phyloP scores from a whole-genome alignment of 2,329 filamentous ascomycete genomes.

The Trichophyton simii region DNA sequence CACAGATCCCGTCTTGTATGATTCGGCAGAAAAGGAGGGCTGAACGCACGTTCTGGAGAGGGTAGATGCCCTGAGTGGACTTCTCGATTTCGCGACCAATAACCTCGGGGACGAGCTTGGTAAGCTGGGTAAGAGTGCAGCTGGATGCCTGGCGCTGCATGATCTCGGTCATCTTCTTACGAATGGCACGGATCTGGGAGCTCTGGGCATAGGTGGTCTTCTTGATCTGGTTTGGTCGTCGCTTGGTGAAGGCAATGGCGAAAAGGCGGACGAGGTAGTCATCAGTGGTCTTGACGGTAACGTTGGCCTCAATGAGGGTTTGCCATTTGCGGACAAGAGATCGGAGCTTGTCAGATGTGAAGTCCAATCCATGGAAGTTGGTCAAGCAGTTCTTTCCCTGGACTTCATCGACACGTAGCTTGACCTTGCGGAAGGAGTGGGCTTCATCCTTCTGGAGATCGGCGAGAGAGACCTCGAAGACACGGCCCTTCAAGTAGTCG shows the following conservation, averaged over 20 bases:
- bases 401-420: slow-evolving; percentile 95
- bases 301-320: slow-evolving; percentile 96
- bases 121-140: slow-evolving; percentile 91
- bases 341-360: slow-evolving; percentile 99
- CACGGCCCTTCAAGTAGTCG: slow-evolving; percentile 95
- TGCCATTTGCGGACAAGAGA: slow-evolving; percentile 99
- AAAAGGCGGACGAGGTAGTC: slow-evolving; percentile 99
- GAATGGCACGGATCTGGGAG: slow-evolving; percentile 94
- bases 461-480: slow-evolving; percentile 96
- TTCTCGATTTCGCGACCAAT: slow-evolving; percentile 99
- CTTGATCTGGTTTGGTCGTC: slow-evolving; percentile 98
- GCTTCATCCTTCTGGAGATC: slow-evolving; percentile 99
- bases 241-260: slow-evolving; percentile 98
- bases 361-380: slow-evolving; percentile 99
- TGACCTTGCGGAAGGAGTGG: slow-evolving; percentile 98
- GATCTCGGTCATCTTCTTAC: slow-evolving; percentile 99
- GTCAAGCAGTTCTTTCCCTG: slow-evolving; percentile 99
- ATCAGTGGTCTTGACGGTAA: slow-evolving; percentile 99
- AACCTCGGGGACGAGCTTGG: slow-evolving; percentile 98
- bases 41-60: slow-evolving; percentile 81
- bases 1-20: neutral
- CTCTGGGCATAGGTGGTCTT: slow-evolving; percentile 98
- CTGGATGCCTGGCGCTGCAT: slow-evolving; percentile 89
- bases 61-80: slow-evolving; percentile 98
- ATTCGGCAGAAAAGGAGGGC: neutral